Percentiles rank a stretch among this genome's conserved stretches.
phyloP scores from a whole-genome alignment of 176 grass and related monocot species.

The Alopecurus myosuroides region DNA sequence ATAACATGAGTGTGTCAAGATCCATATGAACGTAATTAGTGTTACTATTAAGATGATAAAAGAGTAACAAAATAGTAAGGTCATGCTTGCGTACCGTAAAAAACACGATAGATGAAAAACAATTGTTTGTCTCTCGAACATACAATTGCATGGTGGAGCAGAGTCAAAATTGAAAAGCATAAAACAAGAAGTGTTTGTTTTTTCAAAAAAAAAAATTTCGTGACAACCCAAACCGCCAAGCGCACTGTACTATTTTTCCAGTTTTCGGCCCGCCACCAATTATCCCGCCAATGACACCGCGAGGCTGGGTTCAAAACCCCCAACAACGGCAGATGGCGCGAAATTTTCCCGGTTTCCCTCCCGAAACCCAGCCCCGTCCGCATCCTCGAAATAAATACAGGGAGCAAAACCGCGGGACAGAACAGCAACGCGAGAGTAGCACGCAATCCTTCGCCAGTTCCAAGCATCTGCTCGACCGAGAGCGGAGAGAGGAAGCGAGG shows the following conservation, averaged over 20 bases:
- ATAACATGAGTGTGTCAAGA: too few species aligned
- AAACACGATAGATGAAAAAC: too few species aligned
- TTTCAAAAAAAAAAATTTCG: too few species aligned
- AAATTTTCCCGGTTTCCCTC: constrained; percentile 1
- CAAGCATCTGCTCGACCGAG: neutral
- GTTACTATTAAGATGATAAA: too few species aligned
- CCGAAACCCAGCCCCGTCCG: neutral
- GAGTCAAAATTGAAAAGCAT: too few species aligned
- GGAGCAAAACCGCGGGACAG: neutral
- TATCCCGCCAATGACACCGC: neutral
- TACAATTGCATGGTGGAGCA: too few species aligned
- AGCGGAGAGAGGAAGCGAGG: neutral
- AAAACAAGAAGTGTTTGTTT: too few species aligned
- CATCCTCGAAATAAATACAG: neutral
- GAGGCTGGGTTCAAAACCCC: neutral
- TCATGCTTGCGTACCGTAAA: too few species aligned
- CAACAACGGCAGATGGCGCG: neutral
- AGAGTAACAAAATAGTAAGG: too few species aligned
- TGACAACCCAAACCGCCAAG: too few species aligned
- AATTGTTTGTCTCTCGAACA: too few species aligned
- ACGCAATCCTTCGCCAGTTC: neutral
- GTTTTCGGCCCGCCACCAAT: neutral
- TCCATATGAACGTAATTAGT: too few species aligned
- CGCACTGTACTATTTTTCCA: neutral
- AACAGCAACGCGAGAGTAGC: neutral